Evolutionary conservation across 2,329 filamentous ascomycete genomes (phyloP), one percentile per base, ranked within the genome.

Genomic region (Cytospora schulzeri): DNA sequence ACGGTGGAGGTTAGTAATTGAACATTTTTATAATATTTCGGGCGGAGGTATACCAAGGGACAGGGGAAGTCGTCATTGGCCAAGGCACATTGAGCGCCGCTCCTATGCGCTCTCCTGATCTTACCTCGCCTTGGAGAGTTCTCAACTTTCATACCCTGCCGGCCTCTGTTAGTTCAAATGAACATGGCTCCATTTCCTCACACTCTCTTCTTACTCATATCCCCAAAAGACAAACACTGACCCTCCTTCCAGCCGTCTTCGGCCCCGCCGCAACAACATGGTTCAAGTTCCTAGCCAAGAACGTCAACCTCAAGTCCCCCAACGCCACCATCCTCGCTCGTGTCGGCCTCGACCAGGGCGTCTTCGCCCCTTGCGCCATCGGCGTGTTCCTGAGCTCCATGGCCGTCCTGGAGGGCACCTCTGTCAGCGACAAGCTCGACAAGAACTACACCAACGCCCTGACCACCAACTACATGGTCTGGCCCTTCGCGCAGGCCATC

Each of bases 351-450:
- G 93, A 97, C 79, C 93, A 97, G 80, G 79, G 86, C 53, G 70
- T 95, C 58, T 97, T 97, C 78, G 91, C 93, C 45, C 91, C 92
- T n/a, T 83, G 86, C 71, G 91, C 96, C 76, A 88, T 97, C 75
- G 88, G 87, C 67, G 80, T 90, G 67, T 97, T 97, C 82, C 81
- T 97, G 67, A 85, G 86, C 69, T 90, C 86, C 74, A 96, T 97
- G 92, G 91, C 93, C 19, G 83, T 90, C 66, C 83, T 95, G 77
- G 92, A 96, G 77, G 91, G 92, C 29, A 73, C 73, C 35, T 78
- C 76, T 63, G 77, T 81, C 31, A 65, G 80, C 71, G 85, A 93
- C 72, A 93, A 94, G 79, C 81, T 95, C 62, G 78, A 85, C 66
- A 87, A 84, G 72, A 90, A 85, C 66, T 97, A 93, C 79, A 76